Conservation (phyloP, 495 filamentous ascomycete species). For the Parmelia sp. region DNA sequence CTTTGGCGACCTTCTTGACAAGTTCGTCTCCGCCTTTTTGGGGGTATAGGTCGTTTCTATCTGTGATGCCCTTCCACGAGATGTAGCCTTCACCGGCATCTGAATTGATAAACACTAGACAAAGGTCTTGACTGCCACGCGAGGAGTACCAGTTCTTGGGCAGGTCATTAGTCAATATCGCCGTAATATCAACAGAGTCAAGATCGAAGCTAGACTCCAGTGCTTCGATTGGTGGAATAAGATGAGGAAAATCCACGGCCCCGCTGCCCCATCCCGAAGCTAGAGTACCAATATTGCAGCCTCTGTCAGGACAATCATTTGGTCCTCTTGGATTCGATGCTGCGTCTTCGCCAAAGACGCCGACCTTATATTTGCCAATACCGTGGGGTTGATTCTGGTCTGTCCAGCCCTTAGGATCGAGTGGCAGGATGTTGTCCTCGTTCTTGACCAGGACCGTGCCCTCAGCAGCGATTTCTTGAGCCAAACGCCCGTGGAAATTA, state of each 20-base stretch:
- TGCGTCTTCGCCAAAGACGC: slow-evolving; percentile 82
- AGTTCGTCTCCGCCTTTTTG: slow-evolving; percentile 75
- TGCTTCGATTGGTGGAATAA: slow-evolving; percentile 64
- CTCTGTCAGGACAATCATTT: slow-evolving; percentile 70
- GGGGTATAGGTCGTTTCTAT: slow-evolving; percentile 72
- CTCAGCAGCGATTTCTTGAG: slow-evolving; percentile 70
- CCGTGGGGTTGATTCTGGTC: slow-evolving; percentile 28
- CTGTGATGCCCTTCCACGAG: slow-evolving; percentile 59
- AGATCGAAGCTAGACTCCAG: slow-evolving; percentile 55
- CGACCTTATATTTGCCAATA: slow-evolving; percentile 49
- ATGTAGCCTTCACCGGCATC: slow-evolving; percentile 63
- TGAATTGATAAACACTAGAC: slow-evolving; percentile 57
- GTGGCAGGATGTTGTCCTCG: slow-evolving; percentile 52
- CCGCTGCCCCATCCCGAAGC: slow-evolving; percentile 88
- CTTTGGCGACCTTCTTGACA: slow-evolving; percentile 60
- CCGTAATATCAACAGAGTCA: slow-evolving; percentile 52
- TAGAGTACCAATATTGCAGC: slow-evolving; percentile 78
- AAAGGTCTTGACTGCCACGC: slow-evolving; percentile 55
- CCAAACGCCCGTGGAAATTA: slow-evolving; percentile 61
- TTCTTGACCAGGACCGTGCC: slow-evolving; percentile 87
- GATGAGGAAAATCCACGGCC: slow-evolving; percentile 78
- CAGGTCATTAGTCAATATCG: slow-evolving; percentile 54
- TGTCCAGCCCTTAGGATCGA: slow-evolving; percentile 48
- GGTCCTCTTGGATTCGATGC: slow-evolving; percentile 53
- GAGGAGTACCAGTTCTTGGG: slow-evolving; percentile 34